These are phyloP conservation scores for Hygrocybe coccinea DNA, from an alignment of 768 basidiomycete species.

Conservation along the genomic window DNA sequence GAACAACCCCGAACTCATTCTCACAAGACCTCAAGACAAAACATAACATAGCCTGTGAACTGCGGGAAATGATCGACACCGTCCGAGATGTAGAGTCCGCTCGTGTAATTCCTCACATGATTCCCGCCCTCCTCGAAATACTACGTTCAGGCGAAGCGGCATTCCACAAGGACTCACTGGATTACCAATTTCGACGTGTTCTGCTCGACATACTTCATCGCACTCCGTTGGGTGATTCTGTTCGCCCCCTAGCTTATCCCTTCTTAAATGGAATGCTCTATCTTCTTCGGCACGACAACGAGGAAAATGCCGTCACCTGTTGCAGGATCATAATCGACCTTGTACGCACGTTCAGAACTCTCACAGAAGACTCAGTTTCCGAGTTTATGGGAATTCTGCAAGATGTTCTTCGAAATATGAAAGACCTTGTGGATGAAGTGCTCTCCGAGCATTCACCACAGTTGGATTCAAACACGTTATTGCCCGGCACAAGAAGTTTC, in stretches of 20 bases:
- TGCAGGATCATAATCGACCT: constrained; percentile 92
- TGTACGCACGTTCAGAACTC: constrained; percentile 66
- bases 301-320: constrained; percentile 86
- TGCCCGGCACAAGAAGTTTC: constrained; percentile 80
- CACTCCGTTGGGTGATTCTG: constrained; percentile 73
- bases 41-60: constrained; percentile 65
- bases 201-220: constrained; percentile 88
- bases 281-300: constrained; percentile 84
- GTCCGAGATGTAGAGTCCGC: constrained; percentile 69
- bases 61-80: constrained; percentile 77
- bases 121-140: constrained; percentile 68
- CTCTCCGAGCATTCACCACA: constrained; percentile 61
- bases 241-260: constrained; percentile 58
- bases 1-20: constrained; percentile 5
- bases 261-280: constrained; percentile 81
- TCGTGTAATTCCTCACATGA: constrained; percentile 65
- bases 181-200: constrained; percentile 80
- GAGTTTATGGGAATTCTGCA: constrained; percentile 80
- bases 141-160: constrained; percentile 65
- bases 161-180: constrained; percentile 59
- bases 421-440: constrained; percentile 63
- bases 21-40: constrained; percentile 64
- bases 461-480: constrained; percentile 51
- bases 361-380: constrained; percentile 67
- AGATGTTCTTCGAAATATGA: constrained; percentile 72